Evolutionary conservation across 2,329 filamentous ascomycete species (phyloP), one percentile per base, ranked within the genome.

Genomic region (Tolypocladium pustulatum): DNA sequence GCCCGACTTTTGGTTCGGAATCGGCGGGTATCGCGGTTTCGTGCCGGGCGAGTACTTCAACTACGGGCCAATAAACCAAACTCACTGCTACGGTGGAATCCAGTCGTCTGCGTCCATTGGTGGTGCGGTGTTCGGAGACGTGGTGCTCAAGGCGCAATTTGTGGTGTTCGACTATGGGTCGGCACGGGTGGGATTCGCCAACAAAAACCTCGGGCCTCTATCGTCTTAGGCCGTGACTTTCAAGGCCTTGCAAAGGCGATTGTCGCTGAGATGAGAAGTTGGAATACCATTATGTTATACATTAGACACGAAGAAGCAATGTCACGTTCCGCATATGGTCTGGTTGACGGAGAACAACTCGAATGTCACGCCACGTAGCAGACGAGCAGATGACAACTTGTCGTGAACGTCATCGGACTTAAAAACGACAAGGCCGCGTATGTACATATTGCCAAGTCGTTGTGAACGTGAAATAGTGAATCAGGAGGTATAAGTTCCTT

Each of bases 131-230:
- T 59, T 78, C 40, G 68, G 76, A 3, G 65, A 78, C 61, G 68
- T 76, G 38, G 69, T 77, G 58, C 62, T 80, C 63, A 72, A 80
- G 66, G 68, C 76, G 54, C 71, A 80, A 63, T 73, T 75, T 67
- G 66, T 76, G n/a, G 72, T 76, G 5, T 76, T 76, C 57, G 68
- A 76, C 43, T 66, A 71, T 4, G 66, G 68, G 9, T 62, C 64
- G 3, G 63, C 62, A 1, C 52, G 60, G 32, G 66, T 76, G 5
- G 74, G 74, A 2, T 75, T 76, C 53, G 74, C 74, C 12, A 75
- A 73, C 53, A 76, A 76, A 66, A 49, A 60, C 12, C 20, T 61
- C 15, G 57, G 9, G 25, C n/a, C n/a, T n/a, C n/a, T n/a, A n/a
- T n/a, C 1, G 43, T 9, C 5, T 2, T 15, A 17, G 25, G 22